Conservation (phyloP, 306 rosid species). For the Quercus variabilis region DNA sequence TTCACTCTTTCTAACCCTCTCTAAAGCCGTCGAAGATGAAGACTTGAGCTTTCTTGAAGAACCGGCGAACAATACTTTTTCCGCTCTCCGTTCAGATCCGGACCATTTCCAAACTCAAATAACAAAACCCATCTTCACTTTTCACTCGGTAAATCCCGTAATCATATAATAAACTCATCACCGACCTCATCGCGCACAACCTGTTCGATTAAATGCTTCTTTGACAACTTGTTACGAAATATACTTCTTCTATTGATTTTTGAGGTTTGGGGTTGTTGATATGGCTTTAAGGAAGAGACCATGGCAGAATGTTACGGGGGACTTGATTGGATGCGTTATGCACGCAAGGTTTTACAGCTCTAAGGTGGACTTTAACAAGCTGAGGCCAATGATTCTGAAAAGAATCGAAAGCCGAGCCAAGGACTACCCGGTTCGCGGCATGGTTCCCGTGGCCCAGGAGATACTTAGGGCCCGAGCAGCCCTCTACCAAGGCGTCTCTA, state of each 20-base stretch:
- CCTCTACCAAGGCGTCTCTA: conserved; percentile 66
- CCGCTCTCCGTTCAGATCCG: no score
- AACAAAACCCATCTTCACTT: not conserved
- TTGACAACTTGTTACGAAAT: not conserved
- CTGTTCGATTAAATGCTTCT: conserved; percentile 32
- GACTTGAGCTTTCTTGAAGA: not conserved
- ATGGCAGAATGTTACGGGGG: conserved; percentile 13
- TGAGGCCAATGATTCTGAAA: conserved; percentile 66
- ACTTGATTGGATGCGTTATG: conserved; percentile 5
- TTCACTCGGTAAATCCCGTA: no score
- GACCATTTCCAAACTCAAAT: not conserved
- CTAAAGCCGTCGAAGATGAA: no score
- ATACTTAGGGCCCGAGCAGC: conserved; percentile 49
- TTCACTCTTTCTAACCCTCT: no score
- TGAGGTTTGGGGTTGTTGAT: not conserved
- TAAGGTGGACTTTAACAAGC: conserved; percentile 46
- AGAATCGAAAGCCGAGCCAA: conserved; percentile 60
- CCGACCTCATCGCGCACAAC: not conserved
- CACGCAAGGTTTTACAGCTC: conserved; percentile 21
- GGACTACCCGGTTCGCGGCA: conserved; percentile 49
- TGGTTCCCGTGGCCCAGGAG: conserved; percentile 70
- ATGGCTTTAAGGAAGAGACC: conserved; percentile 39
- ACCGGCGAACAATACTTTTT: no score
- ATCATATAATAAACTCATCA: not conserved
- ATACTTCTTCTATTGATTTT: not conserved